Evolutionary conservation across 257 asterid species (phyloP).

Genomic region (Plantago elongata): DNA sequence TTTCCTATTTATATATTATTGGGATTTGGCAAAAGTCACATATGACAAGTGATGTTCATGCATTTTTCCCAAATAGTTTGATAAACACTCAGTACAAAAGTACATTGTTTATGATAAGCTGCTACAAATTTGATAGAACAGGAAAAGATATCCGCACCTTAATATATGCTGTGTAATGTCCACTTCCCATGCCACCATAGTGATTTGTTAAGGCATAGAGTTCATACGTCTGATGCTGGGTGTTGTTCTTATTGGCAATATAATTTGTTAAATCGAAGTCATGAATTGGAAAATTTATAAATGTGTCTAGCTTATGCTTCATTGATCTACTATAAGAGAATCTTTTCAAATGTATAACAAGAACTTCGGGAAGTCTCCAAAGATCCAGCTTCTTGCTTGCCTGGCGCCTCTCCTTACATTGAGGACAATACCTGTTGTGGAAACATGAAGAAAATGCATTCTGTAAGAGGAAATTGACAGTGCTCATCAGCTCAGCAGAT

Average conservation of each 20-base stretch:
- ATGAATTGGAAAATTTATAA: constrained; percentile 89
- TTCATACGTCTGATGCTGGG: constrained; percentile 77
- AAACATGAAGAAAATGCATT: constrained; percentile 15
- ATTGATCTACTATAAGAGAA: constrained; percentile 94
- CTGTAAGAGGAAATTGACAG: background rate
- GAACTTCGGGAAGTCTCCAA: constrained; percentile 99
- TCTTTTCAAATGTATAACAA: constrained; percentile 93
- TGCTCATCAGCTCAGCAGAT: background rate
- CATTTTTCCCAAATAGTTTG: background rate
- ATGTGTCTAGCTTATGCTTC: constrained; percentile 98
- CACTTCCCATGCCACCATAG: constrained; percentile 99
- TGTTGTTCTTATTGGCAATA: constrained; percentile 88
- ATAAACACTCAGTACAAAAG: background rate
- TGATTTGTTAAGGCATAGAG: constrained; percentile 94
- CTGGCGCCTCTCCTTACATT: constrained; percentile 96
- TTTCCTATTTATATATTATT: too few species aligned
- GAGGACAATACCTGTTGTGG: constrained; percentile 81
- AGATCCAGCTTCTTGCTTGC: constrained; percentile 98
- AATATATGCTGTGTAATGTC: constrained; percentile 93
- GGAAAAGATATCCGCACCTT: constrained; percentile 48
- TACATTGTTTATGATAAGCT: background rate
- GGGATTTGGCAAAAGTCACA: background rate
- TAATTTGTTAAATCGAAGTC: constrained; percentile 89
- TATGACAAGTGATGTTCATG: background rate
- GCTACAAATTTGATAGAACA: background rate